These are phyloP conservation scores for Nannochloris sp. DNA, from an alignment of 139 green algal genomes.

Conservation along the genomic window DNA sequence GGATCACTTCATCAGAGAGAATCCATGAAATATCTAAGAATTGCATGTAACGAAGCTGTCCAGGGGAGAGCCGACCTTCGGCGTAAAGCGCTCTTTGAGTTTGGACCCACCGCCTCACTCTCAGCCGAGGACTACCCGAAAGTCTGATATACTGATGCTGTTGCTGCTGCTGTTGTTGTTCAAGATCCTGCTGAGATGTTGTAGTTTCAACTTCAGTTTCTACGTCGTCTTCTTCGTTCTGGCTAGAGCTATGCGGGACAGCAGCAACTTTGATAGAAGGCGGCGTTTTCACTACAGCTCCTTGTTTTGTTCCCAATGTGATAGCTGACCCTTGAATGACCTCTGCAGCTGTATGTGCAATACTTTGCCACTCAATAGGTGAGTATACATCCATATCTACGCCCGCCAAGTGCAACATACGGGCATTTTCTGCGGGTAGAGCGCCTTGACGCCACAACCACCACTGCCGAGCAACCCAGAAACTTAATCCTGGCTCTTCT, in stretches of 20 bases:
- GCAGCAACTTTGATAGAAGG: too few relatives aligned
- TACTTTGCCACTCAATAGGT: conserved; percentile 20
- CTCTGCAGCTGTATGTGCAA: conserved; percentile 26
- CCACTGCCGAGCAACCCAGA: conserved; percentile 43
- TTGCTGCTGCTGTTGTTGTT: background rate
- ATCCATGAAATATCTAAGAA: conserved; percentile 25
- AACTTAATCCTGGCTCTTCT: conserved; percentile 24
- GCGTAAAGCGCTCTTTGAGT: conserved; percentile 35
- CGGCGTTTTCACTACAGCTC: too few relatives aligned
- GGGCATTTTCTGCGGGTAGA: conserved; percentile 22
- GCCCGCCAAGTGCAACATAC: conserved; percentile 40
- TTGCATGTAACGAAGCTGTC: conserved; percentile 42
- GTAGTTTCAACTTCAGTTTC: background rate
- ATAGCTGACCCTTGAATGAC: conserved; percentile 23
- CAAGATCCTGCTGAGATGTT: background rate
- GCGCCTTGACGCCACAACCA: conserved; percentile 31
- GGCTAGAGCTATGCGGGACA: too few relatives aligned
- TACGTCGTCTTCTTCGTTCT: too few relatives aligned
- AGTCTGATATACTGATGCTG: background rate
- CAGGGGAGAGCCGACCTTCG: conserved; percentile 22
- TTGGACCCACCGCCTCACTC: conserved; percentile 37
- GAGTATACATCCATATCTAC: conserved; percentile 36
- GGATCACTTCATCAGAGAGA: conserved; percentile 3
- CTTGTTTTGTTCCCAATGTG: background rate
- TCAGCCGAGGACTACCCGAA: conserved; percentile 1